Conservation (phyloP, 768 basidiomycete species). For the Crepidotus variabilis region DNA sequence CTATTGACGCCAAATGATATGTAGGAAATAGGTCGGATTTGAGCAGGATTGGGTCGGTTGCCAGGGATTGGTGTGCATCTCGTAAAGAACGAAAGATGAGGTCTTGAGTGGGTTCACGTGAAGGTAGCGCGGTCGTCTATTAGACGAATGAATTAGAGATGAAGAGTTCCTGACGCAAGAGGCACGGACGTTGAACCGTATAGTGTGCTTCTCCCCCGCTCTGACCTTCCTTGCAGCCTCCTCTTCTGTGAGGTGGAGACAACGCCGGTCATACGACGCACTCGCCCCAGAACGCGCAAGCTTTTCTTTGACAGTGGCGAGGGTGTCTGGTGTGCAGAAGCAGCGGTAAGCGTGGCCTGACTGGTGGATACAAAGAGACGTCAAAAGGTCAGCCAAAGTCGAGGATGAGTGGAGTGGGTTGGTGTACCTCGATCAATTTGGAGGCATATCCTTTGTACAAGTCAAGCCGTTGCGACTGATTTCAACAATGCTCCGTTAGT, state of each 20-base stretch:
- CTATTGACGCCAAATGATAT: slow-evolving; percentile 93
- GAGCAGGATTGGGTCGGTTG: slow-evolving; percentile 87
- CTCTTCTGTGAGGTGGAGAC: slow-evolving; percentile 82
- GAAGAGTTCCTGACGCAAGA: neutral
- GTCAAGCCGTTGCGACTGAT: slow-evolving; percentile 83
- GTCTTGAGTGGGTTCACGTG: slow-evolving; percentile 50
- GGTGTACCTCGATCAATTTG: slow-evolving; percentile 70
- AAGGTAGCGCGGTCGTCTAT: slow-evolving; percentile 58
- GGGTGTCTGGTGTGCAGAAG: slow-evolving; percentile 79
- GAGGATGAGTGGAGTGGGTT: neutral
- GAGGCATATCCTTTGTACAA: slow-evolving; percentile 74
- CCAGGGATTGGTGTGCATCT: slow-evolving; percentile 73
- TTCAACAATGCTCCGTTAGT: neutral
- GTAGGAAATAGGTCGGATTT: slow-evolving; percentile 94
- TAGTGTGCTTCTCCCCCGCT: slow-evolving; percentile 73
- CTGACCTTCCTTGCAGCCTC: slow-evolving; percentile 72
- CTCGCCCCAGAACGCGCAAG: slow-evolving; percentile 73
- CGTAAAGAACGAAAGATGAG: slow-evolving; percentile 72
- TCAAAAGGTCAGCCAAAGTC: neutral
- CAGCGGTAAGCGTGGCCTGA: slow-evolving; percentile 90
- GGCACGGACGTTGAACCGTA: slow-evolving; percentile 76
- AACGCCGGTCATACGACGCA: slow-evolving; percentile 83
- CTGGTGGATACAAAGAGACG: slow-evolving; percentile 32
- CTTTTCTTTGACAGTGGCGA: slow-evolving; percentile 63
- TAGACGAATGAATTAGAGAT: neutral